phyloP scores from a whole-genome alignment of 225 moss, liverwort and hornwort species.

The Polytrichum commune region DNA sequence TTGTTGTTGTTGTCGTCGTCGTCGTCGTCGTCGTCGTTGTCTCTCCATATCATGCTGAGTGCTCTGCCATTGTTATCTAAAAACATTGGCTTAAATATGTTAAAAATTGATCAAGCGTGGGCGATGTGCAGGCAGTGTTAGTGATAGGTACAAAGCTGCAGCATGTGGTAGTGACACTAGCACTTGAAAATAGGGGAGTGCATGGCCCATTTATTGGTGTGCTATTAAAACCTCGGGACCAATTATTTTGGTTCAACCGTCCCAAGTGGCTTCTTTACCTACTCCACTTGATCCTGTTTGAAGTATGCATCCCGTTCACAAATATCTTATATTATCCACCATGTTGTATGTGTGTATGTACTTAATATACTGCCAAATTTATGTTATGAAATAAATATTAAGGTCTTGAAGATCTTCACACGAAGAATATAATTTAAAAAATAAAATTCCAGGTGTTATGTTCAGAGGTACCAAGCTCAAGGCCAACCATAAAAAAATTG shows the following conservation, averaged over 20 bases:
- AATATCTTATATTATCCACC: not conserved
- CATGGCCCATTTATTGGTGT: slow-evolving; percentile 33
- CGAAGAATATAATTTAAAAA: too few species aligned
- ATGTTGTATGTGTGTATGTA: not conserved
- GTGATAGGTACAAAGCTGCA: slow-evolving; percentile 67
- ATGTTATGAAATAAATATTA: not conserved
- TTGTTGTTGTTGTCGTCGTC: too few species aligned
- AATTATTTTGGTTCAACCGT: slow-evolving; percentile 76
- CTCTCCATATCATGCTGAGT: too few species aligned
- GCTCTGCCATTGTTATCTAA: too few species aligned
- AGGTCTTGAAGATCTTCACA: not conserved
- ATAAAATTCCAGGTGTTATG: too few species aligned
- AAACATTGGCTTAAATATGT: too few species aligned
- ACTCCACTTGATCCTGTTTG: slow-evolving; percentile 69
- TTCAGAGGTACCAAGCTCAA: too few species aligned
- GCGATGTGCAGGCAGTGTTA: slow-evolving; percentile 43
- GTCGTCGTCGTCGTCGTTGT: too few species aligned
- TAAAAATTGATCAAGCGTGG: too few species aligned
- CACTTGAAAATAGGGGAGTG: slow-evolving; percentile 53
- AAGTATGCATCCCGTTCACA: slow-evolving; percentile 21
- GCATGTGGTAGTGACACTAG: slow-evolving; percentile 65
- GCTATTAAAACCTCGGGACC: slow-evolving; percentile 54
- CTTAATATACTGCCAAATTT: not conserved
- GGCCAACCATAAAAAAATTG: too few species aligned
- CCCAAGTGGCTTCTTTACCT: slow-evolving; percentile 50